Base-by-base conservation (phyloP, 2,329 filamentous ascomycete genomes). In the Leptographium procerum region DNA sequence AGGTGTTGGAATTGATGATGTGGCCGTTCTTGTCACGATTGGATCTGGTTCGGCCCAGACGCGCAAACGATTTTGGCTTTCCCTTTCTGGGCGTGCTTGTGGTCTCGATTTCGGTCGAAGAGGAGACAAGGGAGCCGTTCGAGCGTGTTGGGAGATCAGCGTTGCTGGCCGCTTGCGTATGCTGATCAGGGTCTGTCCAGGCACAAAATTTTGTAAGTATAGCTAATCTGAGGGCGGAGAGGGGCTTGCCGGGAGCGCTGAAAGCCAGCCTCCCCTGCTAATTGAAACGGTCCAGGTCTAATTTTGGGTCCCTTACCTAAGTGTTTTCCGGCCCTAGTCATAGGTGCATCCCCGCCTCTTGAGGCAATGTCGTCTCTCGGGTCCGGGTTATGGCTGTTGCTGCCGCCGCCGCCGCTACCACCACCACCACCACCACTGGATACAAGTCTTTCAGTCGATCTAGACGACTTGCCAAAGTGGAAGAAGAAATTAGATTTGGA, bases 1-100 rank as follows among this genome's bases (percentile, higher is more conserved):
- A 50, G n/a, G 31, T 31, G 52, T 29, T 50, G 48, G n/a, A 29
- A 13, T 22, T 45, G 50, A 45, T 47, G n/a, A 55, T 7, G 64
- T 70, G 72, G 59, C 70, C 68, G 60, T 68, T 70, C 48, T 80
- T 80, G 60, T 80, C 78, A 62, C 75, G 75, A 59, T 76, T 70
- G 22, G 81, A 83, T 62, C 72, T 75, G 60, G 75, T 75, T 48
- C 81, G 79, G 60, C 74, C 72, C 19, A 84, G 68, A 28, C 80
- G 69, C 24, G 73, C 73, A 67, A 84, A 84, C 10, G 78, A 72
- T 61, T 83, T 84, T 16, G 76, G 73, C 64, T 83, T 83, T 63
- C 66, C 71, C 66, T 75, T 80, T 54, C 28, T 47, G 24, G 58
- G 13, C 4, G 50, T 43, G 13, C 28, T 22, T 14, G 56, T 29